phyloP scores from a whole-genome alignment of 345 rosid genomes.

The Salix suchowensis region DNA sequence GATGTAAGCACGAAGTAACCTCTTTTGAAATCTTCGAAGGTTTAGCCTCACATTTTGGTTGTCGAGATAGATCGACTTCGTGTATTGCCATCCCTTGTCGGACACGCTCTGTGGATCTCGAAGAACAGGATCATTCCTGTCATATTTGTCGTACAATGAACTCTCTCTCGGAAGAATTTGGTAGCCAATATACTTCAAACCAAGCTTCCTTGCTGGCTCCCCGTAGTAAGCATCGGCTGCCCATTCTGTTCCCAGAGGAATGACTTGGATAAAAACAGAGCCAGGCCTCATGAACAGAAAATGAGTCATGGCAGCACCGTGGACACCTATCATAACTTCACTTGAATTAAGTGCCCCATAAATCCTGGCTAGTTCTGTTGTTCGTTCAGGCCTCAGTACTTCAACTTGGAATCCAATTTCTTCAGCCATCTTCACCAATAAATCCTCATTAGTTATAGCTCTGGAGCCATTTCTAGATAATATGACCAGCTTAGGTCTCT shows the following conservation, averaged over 20 bases:
- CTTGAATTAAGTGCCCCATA: conserved; percentile 56
- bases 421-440: conserved; percentile 52
- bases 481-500: conserved; percentile 62
- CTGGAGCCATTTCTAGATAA: conserved; percentile 65
- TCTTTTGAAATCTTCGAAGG: conserved; percentile 51
- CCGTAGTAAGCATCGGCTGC: conserved; percentile 84
- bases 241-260: conserved; percentile 85
- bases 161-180: conserved; percentile 57
- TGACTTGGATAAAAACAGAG: conserved; percentile 64
- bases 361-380: conserved; percentile 65
- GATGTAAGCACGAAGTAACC: conserved; percentile 45
- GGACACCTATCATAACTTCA: conserved; percentile 77
- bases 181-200: conserved; percentile 64
- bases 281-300: conserved; percentile 72
- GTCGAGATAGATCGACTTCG: conserved; percentile 65
- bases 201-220: conserved; percentile 70
- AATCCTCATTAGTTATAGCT: conserved; percentile 55
- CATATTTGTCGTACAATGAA: conserved; percentile 55
- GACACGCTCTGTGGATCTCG: conserved; percentile 53
- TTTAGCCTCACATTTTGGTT: conserved; percentile 60
- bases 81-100: conserved; percentile 71
- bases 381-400: conserved; percentile 48
- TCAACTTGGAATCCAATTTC: conserved; percentile 55
- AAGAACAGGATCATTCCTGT: conserved; percentile 56
- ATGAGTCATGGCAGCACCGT: conserved; percentile 93